Base-by-base conservation (phyloP, 306 rosid genomes). In the Trifolium pratense region DNA sequence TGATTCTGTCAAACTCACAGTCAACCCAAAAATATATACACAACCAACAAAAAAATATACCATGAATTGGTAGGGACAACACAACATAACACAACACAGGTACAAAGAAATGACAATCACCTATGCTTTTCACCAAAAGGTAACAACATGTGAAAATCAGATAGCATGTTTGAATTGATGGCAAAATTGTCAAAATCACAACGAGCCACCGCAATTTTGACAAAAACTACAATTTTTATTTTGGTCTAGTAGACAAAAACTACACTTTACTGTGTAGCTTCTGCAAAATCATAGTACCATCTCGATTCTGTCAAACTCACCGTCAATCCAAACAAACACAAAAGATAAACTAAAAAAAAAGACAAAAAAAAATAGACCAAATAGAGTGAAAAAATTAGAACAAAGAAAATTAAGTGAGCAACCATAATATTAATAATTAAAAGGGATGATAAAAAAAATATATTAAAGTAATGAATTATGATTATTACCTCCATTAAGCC, bases 401-500 rank as follows among this genome's bases (percentile, higher is more conserved):
- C 18, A 46, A 14, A 16, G n/a, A 46, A 15, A 46, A 46, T 46
- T 46, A 3, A 46, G 53, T 10, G 5, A 40, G 4, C 46, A 11
- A 40, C 1, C 14, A 43, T 12, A 43, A 43, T 43, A n/a, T n/a
- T n/a, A n/a, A 43, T 12, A 13, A 11, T 48, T 6, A n/a, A 48
- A 48, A n/a, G 8, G 8, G 1, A n/a, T 48, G 5, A 48, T 6
- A n/a, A 5, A 42, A 5, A 42, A 9, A 42, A 42, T 48, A 48
- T n/a, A n/a, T 5, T 5, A 45, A 45, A 45, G 4, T 13, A 45
- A 14, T 45, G 17, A 48, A 48, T 48, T 36, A 36, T 36, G 39
- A 36, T 36, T 48, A 48, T 0, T 9, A 52, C 98, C 98, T 90
- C 98, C 98, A 86, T 93, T 90, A 82, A 93, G 98, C 98, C 98